These are phyloP conservation scores for Colletotrichum euphorbiae DNA, from an alignment of 2,329 filamentous ascomycete genomes.

Conservation along the genomic window DNA sequence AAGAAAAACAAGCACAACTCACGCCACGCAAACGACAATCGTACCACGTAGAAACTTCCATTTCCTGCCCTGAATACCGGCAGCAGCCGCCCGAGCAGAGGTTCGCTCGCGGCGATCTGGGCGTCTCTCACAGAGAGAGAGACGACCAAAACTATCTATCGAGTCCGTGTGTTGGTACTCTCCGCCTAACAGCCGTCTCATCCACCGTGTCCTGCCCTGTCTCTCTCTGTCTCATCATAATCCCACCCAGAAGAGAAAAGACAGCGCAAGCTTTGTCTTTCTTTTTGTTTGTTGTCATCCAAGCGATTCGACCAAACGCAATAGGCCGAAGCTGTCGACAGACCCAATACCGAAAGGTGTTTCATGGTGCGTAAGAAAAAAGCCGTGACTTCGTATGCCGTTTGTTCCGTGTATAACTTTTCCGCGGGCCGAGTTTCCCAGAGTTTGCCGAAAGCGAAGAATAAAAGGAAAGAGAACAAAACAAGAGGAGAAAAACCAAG, in stretches of 20 bases:
- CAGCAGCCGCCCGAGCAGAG: slow-evolving; percentile 25
- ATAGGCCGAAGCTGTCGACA: slow-evolving; percentile 28
- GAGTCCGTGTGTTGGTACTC: slow-evolving; percentile 22
- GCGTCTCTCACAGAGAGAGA: neutral
- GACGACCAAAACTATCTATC: slow-evolving; percentile 32
- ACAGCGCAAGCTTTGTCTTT: slow-evolving; percentile 31
- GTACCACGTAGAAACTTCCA: slow-evolving; percentile 41
- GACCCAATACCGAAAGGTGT: slow-evolving; percentile 39
- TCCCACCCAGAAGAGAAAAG: slow-evolving; percentile 19
- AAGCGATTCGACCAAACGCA: slow-evolving; percentile 38
- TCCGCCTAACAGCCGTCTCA: slow-evolving; percentile 28
- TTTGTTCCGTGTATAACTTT: slow-evolving; percentile 41
- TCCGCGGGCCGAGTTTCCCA: slow-evolving; percentile 39
- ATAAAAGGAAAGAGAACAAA: slow-evolving; percentile 29
- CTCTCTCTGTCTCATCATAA: slow-evolving; percentile 7
- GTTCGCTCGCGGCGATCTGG: slow-evolving; percentile 13
- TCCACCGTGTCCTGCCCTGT: slow-evolving; percentile 22
- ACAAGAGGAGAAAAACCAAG: slow-evolving; percentile 19
- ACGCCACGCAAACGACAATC: neutral
- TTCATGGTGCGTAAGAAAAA: slow-evolving; percentile 40
- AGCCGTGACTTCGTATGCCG: slow-evolving; percentile 40
- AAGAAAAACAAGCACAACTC: slow-evolving; percentile 15
- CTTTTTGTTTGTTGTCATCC: slow-evolving; percentile 35
- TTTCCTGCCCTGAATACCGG: slow-evolving; percentile 38
- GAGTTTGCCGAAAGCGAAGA: slow-evolving; percentile 38